Evolutionary conservation across 2,329 filamentous ascomycete genomes (phyloP).

Genomic region (Aspergillus unguis): DNA sequence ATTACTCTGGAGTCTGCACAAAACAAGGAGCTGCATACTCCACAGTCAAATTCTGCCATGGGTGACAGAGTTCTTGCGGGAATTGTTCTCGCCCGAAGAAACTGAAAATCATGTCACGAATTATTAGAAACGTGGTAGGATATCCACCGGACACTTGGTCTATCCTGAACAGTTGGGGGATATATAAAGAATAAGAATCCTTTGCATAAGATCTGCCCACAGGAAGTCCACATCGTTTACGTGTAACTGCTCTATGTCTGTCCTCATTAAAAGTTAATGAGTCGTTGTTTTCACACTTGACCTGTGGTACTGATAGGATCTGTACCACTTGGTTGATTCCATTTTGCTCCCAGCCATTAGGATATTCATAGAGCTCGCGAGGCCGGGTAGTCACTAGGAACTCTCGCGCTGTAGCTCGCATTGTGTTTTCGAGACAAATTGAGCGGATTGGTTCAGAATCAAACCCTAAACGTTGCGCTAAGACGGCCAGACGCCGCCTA

Average conservation of each 20-base stretch:
- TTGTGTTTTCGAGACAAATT: neutral
- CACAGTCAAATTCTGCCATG: neutral
- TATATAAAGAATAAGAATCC: neutral
- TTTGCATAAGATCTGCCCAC: neutral
- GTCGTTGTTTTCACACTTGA: neutral
- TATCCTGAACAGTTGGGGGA: neutral
- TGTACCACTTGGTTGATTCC: neutral
- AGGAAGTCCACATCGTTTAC: neutral
- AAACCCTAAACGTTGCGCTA: neutral
- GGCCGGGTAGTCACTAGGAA: neutral
- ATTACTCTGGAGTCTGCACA: no score
- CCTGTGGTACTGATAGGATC: neutral
- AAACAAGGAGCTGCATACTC: no score
- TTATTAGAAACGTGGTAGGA: neutral
- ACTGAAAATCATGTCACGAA: neutral
- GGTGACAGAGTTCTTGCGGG: neutral
- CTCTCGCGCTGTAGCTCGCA: neutral
- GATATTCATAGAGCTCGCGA: slow-evolving; percentile 1
- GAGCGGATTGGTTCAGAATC: neutral
- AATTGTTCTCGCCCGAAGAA: neutral
- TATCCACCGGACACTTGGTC: neutral
- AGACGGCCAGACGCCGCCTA: neutral
- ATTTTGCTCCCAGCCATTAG: neutral
- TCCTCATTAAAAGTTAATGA: neutral
- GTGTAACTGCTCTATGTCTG: neutral